Evolutionary conservation across 305 asterid genomes (phyloP).

Genomic region (Fraxinus ornus): DNA sequence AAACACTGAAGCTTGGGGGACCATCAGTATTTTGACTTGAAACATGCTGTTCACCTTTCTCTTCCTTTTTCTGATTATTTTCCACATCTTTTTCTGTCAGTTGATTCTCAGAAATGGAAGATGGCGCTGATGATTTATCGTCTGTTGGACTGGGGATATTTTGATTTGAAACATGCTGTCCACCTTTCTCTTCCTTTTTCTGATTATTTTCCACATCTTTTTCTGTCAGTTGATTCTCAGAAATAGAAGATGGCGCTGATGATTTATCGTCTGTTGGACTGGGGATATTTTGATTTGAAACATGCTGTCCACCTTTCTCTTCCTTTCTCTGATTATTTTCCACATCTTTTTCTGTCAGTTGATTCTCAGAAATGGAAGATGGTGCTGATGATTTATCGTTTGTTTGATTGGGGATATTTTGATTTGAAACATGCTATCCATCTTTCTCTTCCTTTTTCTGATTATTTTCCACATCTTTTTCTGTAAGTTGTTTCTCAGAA

Average conservation of each 20-base stretch:
- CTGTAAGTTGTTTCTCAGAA: slow-evolving; percentile 42
- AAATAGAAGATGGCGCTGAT: slow-evolving; percentile 40
- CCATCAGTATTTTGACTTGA: slow-evolving; percentile 40
- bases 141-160: slow-evolving; percentile 30
- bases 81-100: slow-evolving; percentile 41
- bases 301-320: slow-evolving; percentile 35
- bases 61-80: slow-evolving; percentile 47
- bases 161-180: slow-evolving; percentile 32
- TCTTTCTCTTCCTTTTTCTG: slow-evolving; percentile 46
- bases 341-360: slow-evolving; percentile 40
- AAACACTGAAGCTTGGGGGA: slow-evolving; percentile 60
- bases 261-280: slow-evolving; percentile 38
- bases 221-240: slow-evolving; percentile 42
- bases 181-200: slow-evolving; percentile 43
- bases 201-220: slow-evolving; percentile 46
- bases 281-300: slow-evolving; percentile 30
- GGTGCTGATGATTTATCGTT: slow-evolving; percentile 45
- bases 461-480: slow-evolving; percentile 45
- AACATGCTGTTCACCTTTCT: slow-evolving; percentile 32
- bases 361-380: slow-evolving; percentile 46
- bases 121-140: slow-evolving; percentile 41
- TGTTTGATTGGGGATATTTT: slow-evolving; percentile 25
- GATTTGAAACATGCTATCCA: slow-evolving; percentile 30
- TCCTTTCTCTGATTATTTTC: slow-evolving; percentile 45
- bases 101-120: slow-evolving; percentile 47